These are phyloP conservation scores for Rhizopogon vesiculosus DNA, from an alignment of 768 basidiomycete genomes.

Conservation along the genomic window DNA sequence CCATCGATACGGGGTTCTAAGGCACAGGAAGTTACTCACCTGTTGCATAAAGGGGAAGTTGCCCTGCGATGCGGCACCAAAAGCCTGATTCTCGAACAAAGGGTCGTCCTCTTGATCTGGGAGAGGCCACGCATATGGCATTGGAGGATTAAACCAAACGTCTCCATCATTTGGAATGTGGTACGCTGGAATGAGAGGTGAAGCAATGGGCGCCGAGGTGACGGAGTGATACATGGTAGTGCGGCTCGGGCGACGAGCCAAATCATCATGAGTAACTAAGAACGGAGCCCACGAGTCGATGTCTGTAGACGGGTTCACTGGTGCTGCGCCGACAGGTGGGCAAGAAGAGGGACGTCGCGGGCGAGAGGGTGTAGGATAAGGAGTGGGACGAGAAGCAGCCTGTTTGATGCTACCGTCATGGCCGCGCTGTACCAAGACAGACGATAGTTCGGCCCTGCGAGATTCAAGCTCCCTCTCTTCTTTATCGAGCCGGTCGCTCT, in stretches of 20 bases:
- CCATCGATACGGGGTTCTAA: background rate
- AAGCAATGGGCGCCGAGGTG: conserved; percentile 6
- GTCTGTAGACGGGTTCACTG: conserved; percentile 13
- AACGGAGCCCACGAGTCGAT: conserved; percentile 16
- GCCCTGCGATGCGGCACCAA: background rate
- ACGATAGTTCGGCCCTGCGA: background rate
- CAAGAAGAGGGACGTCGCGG: conserved; percentile 37
- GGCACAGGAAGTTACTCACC: background rate
- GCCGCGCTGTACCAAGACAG: background rate
- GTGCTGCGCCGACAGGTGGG: conserved; percentile 32
- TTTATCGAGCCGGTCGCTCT: background rate
- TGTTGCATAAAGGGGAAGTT: background rate
- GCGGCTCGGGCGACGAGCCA: conserved; percentile 29
- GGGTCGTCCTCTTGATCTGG: background rate
- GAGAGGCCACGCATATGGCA: background rate
- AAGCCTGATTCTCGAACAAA: background rate
- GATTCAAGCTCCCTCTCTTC: conserved; percentile 8
- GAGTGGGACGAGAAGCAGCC: conserved; percentile 12
- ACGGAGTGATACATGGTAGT: conserved; percentile 30
- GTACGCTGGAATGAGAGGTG: conserved; percentile 3
- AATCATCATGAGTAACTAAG: conserved; percentile 25
- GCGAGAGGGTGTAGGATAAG: conserved; percentile 17
- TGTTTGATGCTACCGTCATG: background rate
- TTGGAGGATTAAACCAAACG: background rate
- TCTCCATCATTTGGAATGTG: background rate